A percentile compares a stretch with the other conserved stretches of the same genome.
These are phyloP conservation scores for Ogataea nakhonphanomensis DNA, from an alignment of 805 yeast genomes.

Conservation along the genomic window DNA sequence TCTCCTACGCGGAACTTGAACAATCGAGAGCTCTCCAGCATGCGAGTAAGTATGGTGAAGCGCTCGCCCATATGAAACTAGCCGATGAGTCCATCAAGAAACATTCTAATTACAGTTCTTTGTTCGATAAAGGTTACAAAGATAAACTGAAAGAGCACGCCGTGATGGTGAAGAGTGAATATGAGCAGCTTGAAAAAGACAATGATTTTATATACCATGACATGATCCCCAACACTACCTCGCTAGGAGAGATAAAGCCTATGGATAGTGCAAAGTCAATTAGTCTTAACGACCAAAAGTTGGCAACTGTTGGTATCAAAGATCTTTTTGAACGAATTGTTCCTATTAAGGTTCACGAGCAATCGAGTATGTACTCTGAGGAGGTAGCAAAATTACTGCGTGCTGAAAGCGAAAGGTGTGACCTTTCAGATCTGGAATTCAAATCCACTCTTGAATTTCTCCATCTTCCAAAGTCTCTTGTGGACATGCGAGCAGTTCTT, in stretches of 20 bases:
- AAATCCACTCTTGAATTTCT: constrained; percentile 76
- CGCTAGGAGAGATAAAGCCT: constrained; percentile 63
- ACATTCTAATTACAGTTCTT: constrained; percentile 18
- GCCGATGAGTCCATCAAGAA: constrained; percentile 39
- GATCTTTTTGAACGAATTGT: constrained; percentile 75
- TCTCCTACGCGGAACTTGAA: constrained; percentile 58
- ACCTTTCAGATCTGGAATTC: constrained; percentile 76
- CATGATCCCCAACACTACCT: constrained; percentile 55
- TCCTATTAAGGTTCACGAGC: constrained; percentile 84
- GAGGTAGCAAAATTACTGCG: constrained; percentile 78
- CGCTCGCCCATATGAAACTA: constrained; percentile 48
- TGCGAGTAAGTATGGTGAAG: constrained; percentile 64
- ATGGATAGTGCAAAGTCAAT: constrained; percentile 66
- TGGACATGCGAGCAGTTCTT: constrained; percentile 43
- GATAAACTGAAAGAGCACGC: constrained; percentile 29
- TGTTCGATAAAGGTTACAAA: constrained; percentile 27
- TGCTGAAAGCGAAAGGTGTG: constrained; percentile 67
- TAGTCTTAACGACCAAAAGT: constrained; percentile 45
- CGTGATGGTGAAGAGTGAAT: constrained; percentile 24
- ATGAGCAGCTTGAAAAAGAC: constrained; percentile 58
- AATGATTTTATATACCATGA: constrained; percentile 90
- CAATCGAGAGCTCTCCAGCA: constrained; percentile 54
- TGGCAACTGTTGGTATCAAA: constrained; percentile 44
- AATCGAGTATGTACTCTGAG: constrained; percentile 83
- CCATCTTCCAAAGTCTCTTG: constrained; percentile 66